Conservation (phyloP, 768 basidiomycete genomes). For the Termitomyces eurrhizus region DNA sequence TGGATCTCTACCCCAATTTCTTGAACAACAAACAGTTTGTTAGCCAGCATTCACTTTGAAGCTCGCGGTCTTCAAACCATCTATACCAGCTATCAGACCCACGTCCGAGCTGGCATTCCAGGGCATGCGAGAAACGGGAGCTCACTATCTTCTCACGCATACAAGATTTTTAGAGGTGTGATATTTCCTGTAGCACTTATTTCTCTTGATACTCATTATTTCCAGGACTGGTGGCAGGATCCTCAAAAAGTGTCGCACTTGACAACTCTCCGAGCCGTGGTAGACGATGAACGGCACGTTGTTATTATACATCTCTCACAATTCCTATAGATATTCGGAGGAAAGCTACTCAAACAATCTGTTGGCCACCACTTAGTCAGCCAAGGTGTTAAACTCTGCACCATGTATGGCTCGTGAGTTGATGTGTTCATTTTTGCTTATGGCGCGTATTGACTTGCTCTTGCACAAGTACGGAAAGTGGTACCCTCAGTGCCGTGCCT, state of each 20-base stretch:
- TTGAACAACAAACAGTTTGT: neutral
- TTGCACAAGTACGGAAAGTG: neutral
- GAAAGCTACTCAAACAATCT: neutral
- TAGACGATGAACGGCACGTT: neutral
- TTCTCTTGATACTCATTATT: neutral
- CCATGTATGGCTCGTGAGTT: slow-evolving; percentile 4
- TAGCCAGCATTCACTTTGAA: neutral
- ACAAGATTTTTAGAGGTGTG: slow-evolving; percentile 6
- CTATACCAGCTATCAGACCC: neutral
- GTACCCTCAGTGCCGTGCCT: slow-evolving; percentile 1
- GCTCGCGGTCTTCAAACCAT: slow-evolving; percentile 1
- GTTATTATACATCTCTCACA: neutral
- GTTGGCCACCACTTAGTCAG: neutral
- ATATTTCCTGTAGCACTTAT: neutral
- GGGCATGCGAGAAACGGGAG: neutral
- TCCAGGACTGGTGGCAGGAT: slow-evolving; percentile 7
- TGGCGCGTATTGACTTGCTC: no score
- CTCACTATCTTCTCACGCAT: neutral
- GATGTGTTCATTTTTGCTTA: no score
- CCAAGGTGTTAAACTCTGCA: neutral
- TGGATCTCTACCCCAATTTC: neutral
- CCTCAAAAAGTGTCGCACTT: neutral
- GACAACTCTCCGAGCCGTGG: slow-evolving; percentile 1
- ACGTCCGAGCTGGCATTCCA: neutral
- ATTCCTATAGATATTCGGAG: neutral